Conservation (phyloP, 169 alveolate species). For the Plasmodium vivax region DNA sequence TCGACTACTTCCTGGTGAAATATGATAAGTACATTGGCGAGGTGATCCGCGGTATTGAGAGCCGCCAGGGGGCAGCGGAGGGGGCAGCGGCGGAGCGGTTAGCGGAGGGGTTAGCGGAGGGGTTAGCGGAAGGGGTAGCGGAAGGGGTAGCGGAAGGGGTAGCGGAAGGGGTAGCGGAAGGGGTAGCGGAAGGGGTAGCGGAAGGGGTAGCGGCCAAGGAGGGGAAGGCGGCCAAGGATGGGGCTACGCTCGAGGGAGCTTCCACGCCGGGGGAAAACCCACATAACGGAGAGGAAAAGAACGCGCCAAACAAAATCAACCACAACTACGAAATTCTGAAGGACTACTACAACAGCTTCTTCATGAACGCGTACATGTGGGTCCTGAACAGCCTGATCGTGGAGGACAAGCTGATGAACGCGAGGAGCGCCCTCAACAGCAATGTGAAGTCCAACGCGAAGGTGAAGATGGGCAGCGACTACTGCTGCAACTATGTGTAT, state of each 20-base stretch:
- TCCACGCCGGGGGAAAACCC: neutral
- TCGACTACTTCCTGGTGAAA: slow-evolving; percentile 88
- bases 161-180: neutral
- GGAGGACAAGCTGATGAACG: slow-evolving; percentile 89
- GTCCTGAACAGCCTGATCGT: slow-evolving; percentile 93
- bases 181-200: neutral
- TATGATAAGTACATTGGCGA: slow-evolving; percentile 87
- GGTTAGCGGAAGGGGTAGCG: neutral
- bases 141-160: neutral
- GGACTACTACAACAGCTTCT: slow-evolving; percentile 93
- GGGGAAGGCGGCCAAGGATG: neutral
- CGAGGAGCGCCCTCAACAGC: slow-evolving; percentile 80
- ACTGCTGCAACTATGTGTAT: slow-evolving; percentile 57
- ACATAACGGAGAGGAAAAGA: slow-evolving; percentile 32
- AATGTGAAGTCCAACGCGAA: slow-evolving; percentile 77
- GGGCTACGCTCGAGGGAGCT: neutral
- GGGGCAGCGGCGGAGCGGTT: neutral
- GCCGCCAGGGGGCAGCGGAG: slow-evolving; percentile 67
- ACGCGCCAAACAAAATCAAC: slow-evolving; percentile 49
- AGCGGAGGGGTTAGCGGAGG: neutral
- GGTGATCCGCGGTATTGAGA: slow-evolving; percentile 77
- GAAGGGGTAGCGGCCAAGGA: neutral
- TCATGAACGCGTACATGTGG: slow-evolving; percentile 95
- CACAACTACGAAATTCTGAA: slow-evolving; percentile 91
- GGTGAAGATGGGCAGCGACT: slow-evolving; percentile 73